A percentile compares a stretch with the other conserved stretches of the same genome.
These are phyloP conservation scores for Plasmodium adleri DNA, from an alignment of 169 alveolate genomes.

Conservation along the genomic window DNA sequence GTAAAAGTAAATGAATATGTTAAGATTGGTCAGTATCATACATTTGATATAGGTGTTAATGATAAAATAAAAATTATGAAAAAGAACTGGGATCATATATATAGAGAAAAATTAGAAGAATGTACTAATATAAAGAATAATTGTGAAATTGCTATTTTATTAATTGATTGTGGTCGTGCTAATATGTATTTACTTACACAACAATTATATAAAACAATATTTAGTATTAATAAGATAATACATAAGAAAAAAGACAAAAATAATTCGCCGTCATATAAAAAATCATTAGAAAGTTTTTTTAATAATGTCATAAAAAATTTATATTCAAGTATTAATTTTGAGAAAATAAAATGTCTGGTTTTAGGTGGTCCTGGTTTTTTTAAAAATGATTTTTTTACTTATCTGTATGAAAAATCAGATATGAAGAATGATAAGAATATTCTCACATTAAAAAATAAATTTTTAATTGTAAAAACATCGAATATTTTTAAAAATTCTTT, in stretches of 20 bases:
- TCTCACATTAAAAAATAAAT: constrained; percentile 3
- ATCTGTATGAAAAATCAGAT: constrained; percentile 39
- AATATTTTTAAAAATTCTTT: constrained; percentile 33
- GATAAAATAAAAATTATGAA: constrained; percentile 80
- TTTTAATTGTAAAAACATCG: constrained; percentile 33
- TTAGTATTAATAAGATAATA: constrained; percentile 25
- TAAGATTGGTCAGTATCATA: constrained; percentile 86
- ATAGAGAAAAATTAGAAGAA: constrained; percentile 49
- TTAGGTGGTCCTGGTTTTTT: constrained; percentile 67
- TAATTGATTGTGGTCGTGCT: constrained; percentile 55
- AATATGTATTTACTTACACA: constrained; percentile 53
- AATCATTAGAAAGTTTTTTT: constrained; percentile 20
- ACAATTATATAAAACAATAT: constrained; percentile 11
- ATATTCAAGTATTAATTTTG: constrained; percentile 22
- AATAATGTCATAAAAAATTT: constrained; percentile 5
- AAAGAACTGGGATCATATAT: constrained; percentile 66
- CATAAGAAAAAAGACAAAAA: constrained; percentile 42
- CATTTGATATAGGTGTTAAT: constrained; percentile 79
- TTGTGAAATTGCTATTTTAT: constrained; percentile 35
- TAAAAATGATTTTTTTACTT: constrained; percentile 47
- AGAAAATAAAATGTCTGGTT: constrained; percentile 45
- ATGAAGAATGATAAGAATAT: constrained; percentile 32
- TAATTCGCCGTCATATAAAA: constrained; percentile 21
- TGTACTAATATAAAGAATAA: constrained; percentile 27
- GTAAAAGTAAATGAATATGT: constrained; percentile 68